Evolutionary conservation across 2,329 filamentous ascomycete genomes (phyloP), one percentile per base, ranked within the genome.

Genomic region (Apiospora hydei): DNA sequence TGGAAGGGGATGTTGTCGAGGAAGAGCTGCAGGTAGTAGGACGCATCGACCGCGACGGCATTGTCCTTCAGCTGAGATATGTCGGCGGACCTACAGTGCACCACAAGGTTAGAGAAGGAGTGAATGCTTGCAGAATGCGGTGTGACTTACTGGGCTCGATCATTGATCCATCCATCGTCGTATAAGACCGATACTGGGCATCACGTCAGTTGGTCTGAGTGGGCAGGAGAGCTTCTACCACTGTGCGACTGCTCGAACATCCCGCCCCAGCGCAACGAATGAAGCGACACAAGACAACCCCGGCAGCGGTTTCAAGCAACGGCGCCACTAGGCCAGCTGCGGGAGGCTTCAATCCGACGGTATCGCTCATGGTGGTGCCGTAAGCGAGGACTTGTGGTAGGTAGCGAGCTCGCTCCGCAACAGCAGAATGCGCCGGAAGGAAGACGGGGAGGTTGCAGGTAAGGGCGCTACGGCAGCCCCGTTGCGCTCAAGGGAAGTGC

Each of bases 1-100:
- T 94, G 92, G 66, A 90, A 91, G 41, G 90, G 89, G 61, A 88
- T 82, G 71, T 88, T 89, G 79, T 92, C 90, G 78, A 98, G 90
- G 76, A 97, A 89, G 73, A 91, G 90, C 81, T 92, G 89, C 75
- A 99, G 89, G 82, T 96, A 98, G 83, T 97, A 93, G 70, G 93
- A 92, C 71, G 96, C 96, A 85, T 98, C 95, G 78, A 98, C 91
- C 75, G 92, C 95, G 77, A 98, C 89, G 70, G 92, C 89, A 73
- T 90, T 90, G 80, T 92, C 92, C 79, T 93, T 90, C 77, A 98
- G 87, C 74, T 93, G 89, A 73, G 91, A 87, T 76, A 97, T 83
- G 72, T 91, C 86, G 77, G 90, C 88, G 68, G 86, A 24, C 41
- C 68, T 69, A 43, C 30, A 43, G 57, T 43, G 47, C 13, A 51